A percentile compares a stretch with the other conserved stretches of the same genome.
phyloP scores from a whole-genome alignment of 768 basidiomycete genomes.

The Nevesoporus exiguus region DNA sequence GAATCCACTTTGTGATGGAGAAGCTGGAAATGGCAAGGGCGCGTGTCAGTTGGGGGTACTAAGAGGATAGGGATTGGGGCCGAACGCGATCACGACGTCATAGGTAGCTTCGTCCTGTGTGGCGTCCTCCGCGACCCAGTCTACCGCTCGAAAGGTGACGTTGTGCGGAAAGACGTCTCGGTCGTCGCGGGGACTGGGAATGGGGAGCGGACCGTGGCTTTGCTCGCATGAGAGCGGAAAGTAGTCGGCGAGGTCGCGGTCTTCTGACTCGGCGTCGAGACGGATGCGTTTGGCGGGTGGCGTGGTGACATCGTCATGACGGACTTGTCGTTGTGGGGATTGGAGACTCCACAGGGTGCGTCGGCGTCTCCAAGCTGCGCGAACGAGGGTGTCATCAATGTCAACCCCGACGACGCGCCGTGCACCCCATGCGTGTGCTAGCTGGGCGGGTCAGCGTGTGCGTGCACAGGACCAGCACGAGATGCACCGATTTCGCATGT shows the following conservation, averaged over 20 bases:
- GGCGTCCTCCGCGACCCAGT: constrained; percentile 64
- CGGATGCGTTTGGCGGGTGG: constrained; percentile 11
- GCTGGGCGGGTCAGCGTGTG: background rate
- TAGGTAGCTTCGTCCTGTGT: constrained; percentile 60
- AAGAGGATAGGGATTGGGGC: background rate
- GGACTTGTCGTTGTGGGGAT: constrained; percentile 11
- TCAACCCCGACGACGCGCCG: constrained; percentile 78
- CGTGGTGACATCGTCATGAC: too few species aligned
- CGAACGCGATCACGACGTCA: constrained; percentile 75
- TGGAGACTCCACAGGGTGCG: constrained; percentile 71
- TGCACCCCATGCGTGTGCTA: constrained; percentile 66
- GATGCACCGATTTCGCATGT: constrained; percentile 73
- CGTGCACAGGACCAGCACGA: too few species aligned
- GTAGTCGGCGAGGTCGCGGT: constrained; percentile 38
- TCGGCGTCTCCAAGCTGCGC: constrained; percentile 70
- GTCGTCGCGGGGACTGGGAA: constrained; percentile 39
- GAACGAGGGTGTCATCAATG: constrained; percentile 74
- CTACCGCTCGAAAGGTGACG: constrained; percentile 61
- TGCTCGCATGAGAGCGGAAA: constrained; percentile 80
- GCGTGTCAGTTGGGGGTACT: background rate
- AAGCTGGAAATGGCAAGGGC: constrained; percentile 33
- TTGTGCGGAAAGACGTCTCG: constrained; percentile 70
- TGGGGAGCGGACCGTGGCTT: constrained; percentile 69
- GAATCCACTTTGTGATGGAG: constrained; percentile 91
- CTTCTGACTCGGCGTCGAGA: background rate